Evolutionary conservation across 176 grass and related monocot genomes (phyloP).

Genomic region (Hyparrhenia diplandra): DNA sequence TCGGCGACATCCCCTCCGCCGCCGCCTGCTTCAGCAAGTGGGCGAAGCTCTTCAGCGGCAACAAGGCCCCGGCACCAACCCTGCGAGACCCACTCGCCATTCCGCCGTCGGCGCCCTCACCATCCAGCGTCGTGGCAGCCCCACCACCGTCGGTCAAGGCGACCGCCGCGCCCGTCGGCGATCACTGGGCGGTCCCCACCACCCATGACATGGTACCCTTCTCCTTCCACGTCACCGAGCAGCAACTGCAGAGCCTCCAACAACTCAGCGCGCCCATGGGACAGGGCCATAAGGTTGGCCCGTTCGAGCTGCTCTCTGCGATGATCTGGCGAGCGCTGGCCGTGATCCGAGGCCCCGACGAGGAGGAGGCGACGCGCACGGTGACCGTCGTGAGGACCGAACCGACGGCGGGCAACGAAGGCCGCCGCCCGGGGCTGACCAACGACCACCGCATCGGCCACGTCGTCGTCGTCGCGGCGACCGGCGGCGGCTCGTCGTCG

Average conservation of each 20-base stretch:
- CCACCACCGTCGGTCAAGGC: conserved; percentile 28
- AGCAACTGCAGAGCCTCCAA: conserved; percentile 27
- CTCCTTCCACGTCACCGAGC: conserved; percentile 51
- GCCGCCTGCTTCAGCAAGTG: conserved; percentile 37
- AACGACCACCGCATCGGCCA: no score
- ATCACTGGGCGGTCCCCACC: conserved; percentile 40
- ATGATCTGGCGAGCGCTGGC: no score
- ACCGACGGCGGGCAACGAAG: no score
- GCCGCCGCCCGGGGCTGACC: no score
- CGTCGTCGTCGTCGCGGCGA: no score
- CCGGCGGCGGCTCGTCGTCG: no score
- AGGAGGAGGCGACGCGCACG: no score
- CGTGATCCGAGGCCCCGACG: no score
- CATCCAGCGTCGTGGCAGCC: background rate
- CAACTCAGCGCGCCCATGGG: background rate
- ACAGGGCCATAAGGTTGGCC: background rate
- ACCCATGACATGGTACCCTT: conserved; percentile 34
- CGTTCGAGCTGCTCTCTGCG: no score
- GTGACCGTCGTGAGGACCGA: no score
- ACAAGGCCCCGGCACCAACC: no score
- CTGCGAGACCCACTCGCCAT: background rate
- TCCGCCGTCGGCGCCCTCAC: background rate
- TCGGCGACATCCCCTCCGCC: conserved; percentile 48
- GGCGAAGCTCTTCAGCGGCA: no score
- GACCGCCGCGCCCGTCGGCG: conserved; percentile 18